Conservation (phyloP, 176 grass and related monocot species). For the Hsuehochloa calcarea region DNA sequence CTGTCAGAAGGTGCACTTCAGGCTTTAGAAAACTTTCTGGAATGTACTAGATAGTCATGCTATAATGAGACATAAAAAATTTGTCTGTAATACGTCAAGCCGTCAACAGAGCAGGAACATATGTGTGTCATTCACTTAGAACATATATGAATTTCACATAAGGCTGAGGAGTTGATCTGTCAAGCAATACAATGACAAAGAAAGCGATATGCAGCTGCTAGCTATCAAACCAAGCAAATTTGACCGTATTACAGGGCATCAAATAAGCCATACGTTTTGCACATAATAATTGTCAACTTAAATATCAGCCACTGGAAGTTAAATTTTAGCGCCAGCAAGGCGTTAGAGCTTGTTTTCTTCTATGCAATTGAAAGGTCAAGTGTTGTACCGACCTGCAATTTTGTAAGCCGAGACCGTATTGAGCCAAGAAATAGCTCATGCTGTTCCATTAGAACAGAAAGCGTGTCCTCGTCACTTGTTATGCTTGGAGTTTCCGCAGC, state of each 20-base stretch:
- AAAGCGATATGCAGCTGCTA: not conserved
- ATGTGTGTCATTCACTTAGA: not conserved
- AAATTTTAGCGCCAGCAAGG: no score
- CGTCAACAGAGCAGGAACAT: not conserved
- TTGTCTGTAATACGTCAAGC: not conserved
- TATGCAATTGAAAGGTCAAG: not conserved
- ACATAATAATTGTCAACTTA: no score
- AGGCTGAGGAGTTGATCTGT: not conserved
- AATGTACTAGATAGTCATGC: not conserved
- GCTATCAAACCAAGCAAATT: not conserved
- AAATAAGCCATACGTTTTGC: not conserved
- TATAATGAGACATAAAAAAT: not conserved
- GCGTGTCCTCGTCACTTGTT: conserved; percentile 40
- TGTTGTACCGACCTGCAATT: conserved; percentile 40
- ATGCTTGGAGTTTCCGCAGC: conserved; percentile 15
- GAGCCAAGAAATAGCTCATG: conserved; percentile 43
- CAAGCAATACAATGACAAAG: not conserved
- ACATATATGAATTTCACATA: not conserved
- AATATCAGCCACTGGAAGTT: not conserved
- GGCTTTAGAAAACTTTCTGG: not conserved
- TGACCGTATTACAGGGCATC: not conserved
- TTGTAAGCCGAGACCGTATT: conserved; percentile 41
- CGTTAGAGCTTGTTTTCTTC: not conserved
- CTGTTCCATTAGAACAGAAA: conserved; percentile 48
- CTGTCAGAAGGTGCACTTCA: not conserved